Base-by-base conservation (phyloP, 148 eudicot genomes). In the Vaccinium myrtillus region DNA sequence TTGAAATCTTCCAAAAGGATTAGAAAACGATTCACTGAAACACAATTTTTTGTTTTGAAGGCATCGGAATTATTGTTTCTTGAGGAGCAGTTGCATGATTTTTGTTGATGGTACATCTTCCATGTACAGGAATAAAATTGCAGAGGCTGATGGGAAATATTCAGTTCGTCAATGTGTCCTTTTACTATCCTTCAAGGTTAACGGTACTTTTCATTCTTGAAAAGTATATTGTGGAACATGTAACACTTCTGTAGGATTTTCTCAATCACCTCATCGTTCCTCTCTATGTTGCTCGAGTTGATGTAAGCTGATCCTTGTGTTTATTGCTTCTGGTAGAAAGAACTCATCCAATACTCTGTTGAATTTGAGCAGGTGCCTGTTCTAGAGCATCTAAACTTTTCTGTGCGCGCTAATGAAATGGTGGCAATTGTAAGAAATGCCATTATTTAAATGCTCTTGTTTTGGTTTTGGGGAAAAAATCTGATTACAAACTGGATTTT, bases 391-490 rank as follows among this genome's bases (percentile, higher is more conserved):
- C 88, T 91, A 65, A 89, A 86, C 85, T 70, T 93, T 25, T 86
- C 89, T 75, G 83, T 90, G 87, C 83, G 83, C 70, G 84, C 92
- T 86, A 85, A 87, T 77, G 91, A 93, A 86, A 85, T 88, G 81
- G 86, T 93, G 81, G 95, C 93, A 56, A 88, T 93, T 56, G 95
- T 93, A 88, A 84, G 93, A 78, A 69, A 61, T 74, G 3, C 36
- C n/a, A 39, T 83, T 19, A 56, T 48, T 71, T 67, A 84, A 48
- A 8, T 84, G n/a, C 65, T 46, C 54, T 55, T 46, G 18, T 46
- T 76, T 18, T 65, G 4, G 21, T 78, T 48, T 30, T 88, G 58
- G 51, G 49, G 6, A 32, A 43, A 71, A 54, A 69, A n/a, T 11
- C n/a, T 12, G 58, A 71, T 8, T 63, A 51, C 13, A 61, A 80